A percentile compares a stretch with the other conserved stretches of the same genome.
Evolutionary conservation across 805 yeast species (phyloP).

Genomic region (Candida suzukii): DNA sequence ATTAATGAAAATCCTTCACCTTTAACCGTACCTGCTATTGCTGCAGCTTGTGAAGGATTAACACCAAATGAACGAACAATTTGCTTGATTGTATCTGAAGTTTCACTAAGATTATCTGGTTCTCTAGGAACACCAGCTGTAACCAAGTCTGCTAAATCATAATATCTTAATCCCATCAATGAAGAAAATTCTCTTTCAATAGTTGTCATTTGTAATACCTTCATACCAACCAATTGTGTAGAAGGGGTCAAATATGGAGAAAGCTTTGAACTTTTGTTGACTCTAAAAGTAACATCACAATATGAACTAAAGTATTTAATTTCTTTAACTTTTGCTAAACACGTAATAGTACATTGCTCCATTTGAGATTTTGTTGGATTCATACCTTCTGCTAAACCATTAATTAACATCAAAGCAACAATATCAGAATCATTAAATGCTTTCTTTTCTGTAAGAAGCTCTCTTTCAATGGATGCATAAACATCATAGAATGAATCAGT

Average conservation of each 20-base stretch:
- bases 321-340: conserved; percentile 76
- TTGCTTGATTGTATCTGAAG: conserved; percentile 17
- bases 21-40: conserved; percentile 66
- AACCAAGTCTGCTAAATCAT: conserved; percentile 66
- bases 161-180: conserved; percentile 71
- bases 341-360: conserved; percentile 31
- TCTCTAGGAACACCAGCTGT: conserved; percentile 56
- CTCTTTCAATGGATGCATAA: conserved; percentile 59
- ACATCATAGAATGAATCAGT: conserved; percentile 87
- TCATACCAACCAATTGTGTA: conserved; percentile 56
- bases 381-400: conserved; percentile 23
- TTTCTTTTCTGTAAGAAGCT: conserved; percentile 41
- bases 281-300: conserved; percentile 69
- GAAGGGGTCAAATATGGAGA: conserved; percentile 55
- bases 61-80: conserved; percentile 49
- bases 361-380: conserved; percentile 12
- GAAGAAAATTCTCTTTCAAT: conserved; percentile 90
- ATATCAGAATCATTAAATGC: conserved; percentile 68
- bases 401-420: conserved; percentile 52
- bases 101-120: conserved; percentile 32
- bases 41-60: conserved; percentile 86
- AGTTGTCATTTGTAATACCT: conserved; percentile 82
- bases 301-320: conserved; percentile 60
- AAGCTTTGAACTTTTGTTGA: conserved; percentile 46
- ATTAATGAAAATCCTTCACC: conserved; percentile 75